Conservation (phyloP, 768 basidiomycete genomes). For the Baorangia bicolor region DNA sequence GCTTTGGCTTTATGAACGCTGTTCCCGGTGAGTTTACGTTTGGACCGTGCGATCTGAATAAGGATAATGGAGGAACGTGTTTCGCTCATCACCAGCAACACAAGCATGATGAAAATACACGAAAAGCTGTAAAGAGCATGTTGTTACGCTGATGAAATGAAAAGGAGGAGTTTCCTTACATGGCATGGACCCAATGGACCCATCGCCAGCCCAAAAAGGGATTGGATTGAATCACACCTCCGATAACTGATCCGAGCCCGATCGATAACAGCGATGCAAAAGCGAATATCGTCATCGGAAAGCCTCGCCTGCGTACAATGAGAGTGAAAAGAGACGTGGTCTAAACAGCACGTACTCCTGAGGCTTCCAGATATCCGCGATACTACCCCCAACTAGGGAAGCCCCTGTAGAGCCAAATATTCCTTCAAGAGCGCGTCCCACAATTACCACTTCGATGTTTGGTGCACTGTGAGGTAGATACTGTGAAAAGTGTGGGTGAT, state of each 20-base stretch:
- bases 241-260: slow-evolving; percentile 60
- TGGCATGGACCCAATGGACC: slow-evolving; percentile 78
- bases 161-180: slow-evolving; percentile 34
- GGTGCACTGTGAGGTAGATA: slow-evolving; percentile 28
- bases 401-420: slow-evolving; percentile 62
- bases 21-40: slow-evolving; percentile 67
- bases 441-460: slow-evolving; percentile 54
- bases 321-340: neutral
- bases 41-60: slow-evolving; percentile 56
- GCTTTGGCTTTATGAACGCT: slow-evolving; percentile 55
- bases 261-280: slow-evolving; percentile 54
- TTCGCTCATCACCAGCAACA: slow-evolving; percentile 62
- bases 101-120: slow-evolving; percentile 46
- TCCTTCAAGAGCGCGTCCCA: slow-evolving; percentile 60
- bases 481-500: neutral
- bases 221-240: slow-evolving; percentile 65
- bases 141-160: too few species aligned
- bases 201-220: slow-evolving; percentile 67
- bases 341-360: slow-evolving; percentile 45
- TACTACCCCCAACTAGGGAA: slow-evolving; percentile 66
- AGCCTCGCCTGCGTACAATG: slow-evolving; percentile 51
- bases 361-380: slow-evolving; percentile 68
- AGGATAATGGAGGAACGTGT: slow-evolving; percentile 73
- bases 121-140: slow-evolving; percentile 42
- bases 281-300: slow-evolving; percentile 75